Percentiles rank a stretch among this genome's conserved stretches.
phyloP scores from a whole-genome alignment of 768 basidiomycete species.

The Lactifluus echinatus region DNA sequence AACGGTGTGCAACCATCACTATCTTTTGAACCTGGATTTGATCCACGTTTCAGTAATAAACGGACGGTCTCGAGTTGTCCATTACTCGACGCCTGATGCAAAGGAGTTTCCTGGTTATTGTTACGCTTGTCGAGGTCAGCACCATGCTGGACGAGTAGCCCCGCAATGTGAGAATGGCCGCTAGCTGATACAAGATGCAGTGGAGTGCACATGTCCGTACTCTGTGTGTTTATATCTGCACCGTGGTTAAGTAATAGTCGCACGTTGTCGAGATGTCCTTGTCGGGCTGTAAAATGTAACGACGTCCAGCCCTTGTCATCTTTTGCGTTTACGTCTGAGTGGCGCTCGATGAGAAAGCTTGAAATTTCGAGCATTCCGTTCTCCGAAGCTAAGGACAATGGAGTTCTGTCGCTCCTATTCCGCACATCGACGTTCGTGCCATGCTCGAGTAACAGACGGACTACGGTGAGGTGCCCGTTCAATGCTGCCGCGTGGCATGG shows the following conservation, averaged over 20 bases:
- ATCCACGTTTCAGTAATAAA: not conserved
- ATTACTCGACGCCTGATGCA: not conserved
- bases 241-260: not conserved
- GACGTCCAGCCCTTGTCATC: not conserved
- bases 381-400: too few relatives aligned
- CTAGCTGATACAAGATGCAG: not conserved
- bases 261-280: not conserved
- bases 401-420: too few relatives aligned
- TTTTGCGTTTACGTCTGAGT: too few relatives aligned
- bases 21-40: not conserved
- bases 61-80: not conserved
- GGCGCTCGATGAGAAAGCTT: too few relatives aligned
- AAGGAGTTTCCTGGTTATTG: not conserved
- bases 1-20: not conserved
- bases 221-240: not conserved
- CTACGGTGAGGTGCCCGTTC: too few relatives aligned
- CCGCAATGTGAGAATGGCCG: not conserved
- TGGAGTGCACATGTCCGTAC: not conserved
- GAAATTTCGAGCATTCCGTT: too few relatives aligned
- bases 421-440: too few relatives aligned
- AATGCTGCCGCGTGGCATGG: too few relatives aligned
- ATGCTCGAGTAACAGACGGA: too few relatives aligned
- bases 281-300: not conserved
- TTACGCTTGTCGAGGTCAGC: not conserved
- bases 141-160: not conserved